phyloP scores from a whole-genome alignment of 2,329 filamentous ascomycete genomes.

The Aureobasidium sp. region DNA sequence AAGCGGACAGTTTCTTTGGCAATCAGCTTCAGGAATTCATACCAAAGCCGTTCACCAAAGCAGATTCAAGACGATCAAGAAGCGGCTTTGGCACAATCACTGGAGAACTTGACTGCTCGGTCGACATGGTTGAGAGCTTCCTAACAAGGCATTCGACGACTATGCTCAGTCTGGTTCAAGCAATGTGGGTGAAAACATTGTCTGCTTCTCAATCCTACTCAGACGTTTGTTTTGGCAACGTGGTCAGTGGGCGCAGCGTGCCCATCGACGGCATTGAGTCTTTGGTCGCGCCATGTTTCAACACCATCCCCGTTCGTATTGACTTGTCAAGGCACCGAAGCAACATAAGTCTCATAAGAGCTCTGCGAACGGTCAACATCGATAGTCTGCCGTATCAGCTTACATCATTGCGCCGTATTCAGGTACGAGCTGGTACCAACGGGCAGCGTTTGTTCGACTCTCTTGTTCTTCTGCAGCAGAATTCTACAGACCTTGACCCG shows the following conservation, averaged over 20 bases:
- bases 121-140: constrained; percentile 43
- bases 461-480: constrained; percentile 69
- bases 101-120: constrained; percentile 24
- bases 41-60: constrained; percentile 35
- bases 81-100: neutral
- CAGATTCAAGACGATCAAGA: neutral
- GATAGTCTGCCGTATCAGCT: constrained; percentile 63
- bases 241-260: constrained; percentile 69
- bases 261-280: constrained; percentile 58
- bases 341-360: constrained; percentile 52
- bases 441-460: constrained; percentile 66
- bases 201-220: constrained; percentile 46
- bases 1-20: constrained; percentile 61
- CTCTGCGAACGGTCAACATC: constrained; percentile 56
- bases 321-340: constrained; percentile 43
- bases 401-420: constrained; percentile 65
- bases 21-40: constrained; percentile 47
- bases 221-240: constrained; percentile 82
- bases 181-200: constrained; percentile 64
- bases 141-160: constrained; percentile 49
- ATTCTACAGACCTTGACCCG: constrained; percentile 38
- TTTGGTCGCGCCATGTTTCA: constrained; percentile 86
- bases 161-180: constrained; percentile 61
- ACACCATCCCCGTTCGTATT: constrained; percentile 69
- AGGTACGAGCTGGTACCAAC: constrained; percentile 32